Percentiles rank a stretch among this genome's conserved stretches.
phyloP scores from a whole-genome alignment of 176 grass and related monocot species.

The Dendrocalamus sinicus region DNA sequence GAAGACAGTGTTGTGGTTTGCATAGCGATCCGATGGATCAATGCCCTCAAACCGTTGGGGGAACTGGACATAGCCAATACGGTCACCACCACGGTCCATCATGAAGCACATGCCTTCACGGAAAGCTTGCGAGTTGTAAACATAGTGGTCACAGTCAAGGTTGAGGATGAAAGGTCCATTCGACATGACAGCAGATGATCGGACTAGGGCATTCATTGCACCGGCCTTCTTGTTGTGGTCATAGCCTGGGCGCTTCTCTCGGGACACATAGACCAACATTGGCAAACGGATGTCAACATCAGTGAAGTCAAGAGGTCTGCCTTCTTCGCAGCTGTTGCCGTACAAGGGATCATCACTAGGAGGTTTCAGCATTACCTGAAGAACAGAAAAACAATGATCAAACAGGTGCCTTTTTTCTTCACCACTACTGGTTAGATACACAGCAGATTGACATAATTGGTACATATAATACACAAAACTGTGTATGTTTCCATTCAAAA shows the following conservation, averaged over 20 bases:
- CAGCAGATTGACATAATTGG: background rate
- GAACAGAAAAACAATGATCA: background rate
- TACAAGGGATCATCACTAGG: constrained; percentile 83
- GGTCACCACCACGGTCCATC: constrained; percentile 98
- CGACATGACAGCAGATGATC: constrained; percentile 93
- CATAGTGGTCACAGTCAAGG: constrained; percentile 96
- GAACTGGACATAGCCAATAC: constrained; percentile 93
- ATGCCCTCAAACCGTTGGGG: constrained; percentile 98
- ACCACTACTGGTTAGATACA: background rate
- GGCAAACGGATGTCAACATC: constrained; percentile 88
- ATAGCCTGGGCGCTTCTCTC: constrained; percentile 96
- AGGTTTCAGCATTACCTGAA: constrained; percentile 96
- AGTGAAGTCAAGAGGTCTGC: constrained; percentile 72
- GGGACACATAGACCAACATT: constrained; percentile 89
- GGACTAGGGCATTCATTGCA: constrained; percentile 96
- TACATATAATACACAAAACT: background rate
- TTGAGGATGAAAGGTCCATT: constrained; percentile 99
- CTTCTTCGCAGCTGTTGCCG: constrained; percentile 62
- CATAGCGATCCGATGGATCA: constrained; percentile 96
- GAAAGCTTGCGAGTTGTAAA: constrained; percentile 95
- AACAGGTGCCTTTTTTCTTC: background rate
- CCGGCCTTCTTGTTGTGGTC: constrained; percentile 99
- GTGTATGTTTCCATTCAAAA: background rate
- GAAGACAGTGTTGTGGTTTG: constrained; percentile 98
- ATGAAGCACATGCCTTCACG: constrained; percentile 99